These are phyloP conservation scores for Schwanniomyces pseudopolymorphus DNA, from an alignment of 805 yeast species.

Conservation along the genomic window DNA sequence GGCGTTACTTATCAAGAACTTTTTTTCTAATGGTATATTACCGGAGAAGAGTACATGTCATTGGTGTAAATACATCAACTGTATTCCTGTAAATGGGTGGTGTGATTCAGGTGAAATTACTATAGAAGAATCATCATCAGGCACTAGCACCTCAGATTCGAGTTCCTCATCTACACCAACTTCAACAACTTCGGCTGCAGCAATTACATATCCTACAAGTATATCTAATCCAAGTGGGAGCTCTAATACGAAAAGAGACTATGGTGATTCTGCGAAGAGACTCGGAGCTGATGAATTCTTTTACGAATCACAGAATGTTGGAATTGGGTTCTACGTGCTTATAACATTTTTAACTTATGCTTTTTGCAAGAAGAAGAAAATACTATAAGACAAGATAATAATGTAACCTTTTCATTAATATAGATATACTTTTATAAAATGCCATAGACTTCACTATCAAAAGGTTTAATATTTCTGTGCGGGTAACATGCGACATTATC, in stretches of 20 bases:
- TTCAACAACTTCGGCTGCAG: conserved; percentile 9
- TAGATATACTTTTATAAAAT: no score
- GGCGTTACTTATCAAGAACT: conserved; percentile 47
- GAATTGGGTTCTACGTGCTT: conserved; percentile 17
- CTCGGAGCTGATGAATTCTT: not conserved
- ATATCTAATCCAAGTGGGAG: conserved; percentile 14
- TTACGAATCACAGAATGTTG: conserved; percentile 13
- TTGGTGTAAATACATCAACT: conserved; percentile 75
- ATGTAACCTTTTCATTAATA: not conserved
- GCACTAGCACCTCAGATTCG: conserved; percentile 5
- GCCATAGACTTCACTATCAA: no score
- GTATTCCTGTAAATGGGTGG: conserved; percentile 72
- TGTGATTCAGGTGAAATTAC: conserved; percentile 51
- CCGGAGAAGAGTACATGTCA: conserved; percentile 52
- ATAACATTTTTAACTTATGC: conserved; percentile 16
- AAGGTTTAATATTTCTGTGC: not conserved
- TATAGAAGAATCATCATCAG: conserved; percentile 14
- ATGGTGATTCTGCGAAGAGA: not conserved
- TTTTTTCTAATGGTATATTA: conserved; percentile 29
- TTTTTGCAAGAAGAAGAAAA: conserved; percentile 12
- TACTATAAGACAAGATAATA: not conserved
- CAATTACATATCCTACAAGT: conserved; percentile 16
- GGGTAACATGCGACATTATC: not conserved
- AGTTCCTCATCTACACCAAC: conserved; percentile 8
- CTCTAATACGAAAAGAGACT: not conserved